A percentile compares a stretch with the other conserved stretches of the same genome.
Evolutionary conservation across 495 filamentous ascomycete genomes (phyloP).

Genomic region (Rhypophila decipiens): DNA sequence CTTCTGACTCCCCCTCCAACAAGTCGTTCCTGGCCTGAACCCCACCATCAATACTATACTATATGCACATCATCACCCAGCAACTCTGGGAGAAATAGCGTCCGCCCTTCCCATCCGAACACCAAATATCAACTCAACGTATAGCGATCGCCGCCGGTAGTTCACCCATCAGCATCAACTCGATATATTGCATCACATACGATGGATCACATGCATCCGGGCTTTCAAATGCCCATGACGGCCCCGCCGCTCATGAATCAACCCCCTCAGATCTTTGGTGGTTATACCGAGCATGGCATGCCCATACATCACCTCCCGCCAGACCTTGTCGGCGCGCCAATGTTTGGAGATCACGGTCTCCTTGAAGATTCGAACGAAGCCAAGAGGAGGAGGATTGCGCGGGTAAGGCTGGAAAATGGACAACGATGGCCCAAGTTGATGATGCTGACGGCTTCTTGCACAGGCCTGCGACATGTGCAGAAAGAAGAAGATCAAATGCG

Average conservation of each 20-base stretch:
- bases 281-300: conserved; percentile 53
- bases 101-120: too few relatives aligned
- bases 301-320: conserved; percentile 45
- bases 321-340: conserved; percentile 48
- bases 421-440: neutral
- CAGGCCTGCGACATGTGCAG: conserved; percentile 98
- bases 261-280: conserved; percentile 66
- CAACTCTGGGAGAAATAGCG: too few relatives aligned
- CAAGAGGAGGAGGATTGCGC: conserved; percentile 88
- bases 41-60: neutral
- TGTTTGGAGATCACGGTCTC: conserved; percentile 53
- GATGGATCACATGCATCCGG: conserved; percentile 44
- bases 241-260: conserved; percentile 57
- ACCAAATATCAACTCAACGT: too few relatives aligned
- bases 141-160: too few relatives aligned
- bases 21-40: neutral
- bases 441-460: conserved; percentile 17
- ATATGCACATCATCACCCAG: too few relatives aligned
- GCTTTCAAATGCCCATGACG: conserved; percentile 45
- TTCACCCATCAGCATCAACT: too few relatives aligned
- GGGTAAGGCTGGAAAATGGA: conserved; percentile 48
- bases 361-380: conserved; percentile 71
- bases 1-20: conserved; percentile 2
- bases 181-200: too few relatives aligned
- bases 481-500: conserved; percentile 99